Base-by-base conservation (phyloP, 2,329 filamentous ascomycete species). In the Dothidotthia symphoricarpi region DNA sequence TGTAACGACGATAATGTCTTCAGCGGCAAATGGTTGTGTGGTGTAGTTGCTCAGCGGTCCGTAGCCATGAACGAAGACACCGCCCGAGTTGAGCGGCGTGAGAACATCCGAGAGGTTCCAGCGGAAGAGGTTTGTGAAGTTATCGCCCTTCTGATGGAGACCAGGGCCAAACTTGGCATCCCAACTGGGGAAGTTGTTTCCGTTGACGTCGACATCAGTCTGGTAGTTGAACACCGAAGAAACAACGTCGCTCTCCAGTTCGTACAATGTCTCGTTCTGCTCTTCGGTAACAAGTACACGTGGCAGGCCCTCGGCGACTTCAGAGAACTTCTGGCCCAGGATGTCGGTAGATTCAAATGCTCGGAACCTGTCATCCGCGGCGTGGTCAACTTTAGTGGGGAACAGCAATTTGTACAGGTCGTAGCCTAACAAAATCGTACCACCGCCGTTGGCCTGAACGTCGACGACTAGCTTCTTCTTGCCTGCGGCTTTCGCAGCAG, bases 391-490 rank as follows among this genome's bases (percentile, higher is more conserved):
- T 10, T 69, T 62, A 4, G 51, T 45, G 0, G 77, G 78, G 65
- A 78, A 76, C 0, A 81, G 67, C 57, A 74, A 63, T 36, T 77
- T 76, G 66, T 83, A 82, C 16, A 84, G 69, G 53, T 82, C 80
- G 47, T 80, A 81, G 12, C 77, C 80, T n/a, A 76, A 71, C 6
- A 80, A 57, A 29, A 83, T 75, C 11, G 71, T 73, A 16, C 81
- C 80, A 28, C 81, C 81, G 2, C 73, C 75, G 48, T 83, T 83
- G 31, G 71, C 71, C 3, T 71, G 73, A 5, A 83, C 62, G 47
- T 83, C 80, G 19, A 84, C 67, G 9, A 83, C 74, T 0, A 83
- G 71, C 58, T 78, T 80, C 30, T 72, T 80, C 64, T 80, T 82
- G 39, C 74, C 75, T 1, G 69, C 71, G 8, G 69, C 66, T 39